These are phyloP conservation scores for Cystobasidiaceae sp. DNA, from an alignment of 1,284 basidiomycete species.

Conservation along the genomic window DNA sequence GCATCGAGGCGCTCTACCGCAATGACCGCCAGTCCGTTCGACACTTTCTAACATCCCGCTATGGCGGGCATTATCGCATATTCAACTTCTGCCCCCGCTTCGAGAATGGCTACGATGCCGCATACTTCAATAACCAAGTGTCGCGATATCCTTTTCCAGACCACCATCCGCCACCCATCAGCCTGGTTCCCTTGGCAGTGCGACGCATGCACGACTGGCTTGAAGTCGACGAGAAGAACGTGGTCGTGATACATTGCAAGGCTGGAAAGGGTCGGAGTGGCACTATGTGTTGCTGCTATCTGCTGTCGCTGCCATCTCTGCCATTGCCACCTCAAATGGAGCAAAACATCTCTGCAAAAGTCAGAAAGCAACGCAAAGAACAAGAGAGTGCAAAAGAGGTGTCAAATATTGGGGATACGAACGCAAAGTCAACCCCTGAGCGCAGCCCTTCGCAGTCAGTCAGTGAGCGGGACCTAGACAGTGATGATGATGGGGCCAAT, in stretches of 20 bases:
- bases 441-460: no score
- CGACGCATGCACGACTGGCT: slow-evolving; percentile 76
- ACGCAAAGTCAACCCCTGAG: no score
- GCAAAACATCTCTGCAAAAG: slow-evolving; percentile 16
- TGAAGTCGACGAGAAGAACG: slow-evolving; percentile 60
- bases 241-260: slow-evolving; percentile 83
- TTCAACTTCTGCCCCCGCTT: slow-evolving; percentile 63
- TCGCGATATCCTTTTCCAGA: slow-evolving; percentile 76
- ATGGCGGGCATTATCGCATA: slow-evolving; percentile 71
- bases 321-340: slow-evolving; percentile 21
- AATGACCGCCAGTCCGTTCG: slow-evolving; percentile 73
- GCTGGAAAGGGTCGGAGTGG: slow-evolving; percentile 35
- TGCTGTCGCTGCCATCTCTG: slow-evolving; percentile 26
- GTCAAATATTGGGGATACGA: no score
- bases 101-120: slow-evolving; percentile 51
- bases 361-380: no score
- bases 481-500: slow-evolving; percentile 13
- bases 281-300: slow-evolving; percentile 22
- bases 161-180: slow-evolving; percentile 65
- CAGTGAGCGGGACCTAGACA: no score
- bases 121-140: slow-evolving; percentile 55
- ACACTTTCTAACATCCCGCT: slow-evolving; percentile 66
- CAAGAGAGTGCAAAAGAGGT: no score
- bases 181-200: slow-evolving; percentile 67
- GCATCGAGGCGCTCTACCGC: slow-evolving; percentile 72